phyloP scores from a whole-genome alignment of 306 rosid species.

The Fragaria nilgerrensis region DNA sequence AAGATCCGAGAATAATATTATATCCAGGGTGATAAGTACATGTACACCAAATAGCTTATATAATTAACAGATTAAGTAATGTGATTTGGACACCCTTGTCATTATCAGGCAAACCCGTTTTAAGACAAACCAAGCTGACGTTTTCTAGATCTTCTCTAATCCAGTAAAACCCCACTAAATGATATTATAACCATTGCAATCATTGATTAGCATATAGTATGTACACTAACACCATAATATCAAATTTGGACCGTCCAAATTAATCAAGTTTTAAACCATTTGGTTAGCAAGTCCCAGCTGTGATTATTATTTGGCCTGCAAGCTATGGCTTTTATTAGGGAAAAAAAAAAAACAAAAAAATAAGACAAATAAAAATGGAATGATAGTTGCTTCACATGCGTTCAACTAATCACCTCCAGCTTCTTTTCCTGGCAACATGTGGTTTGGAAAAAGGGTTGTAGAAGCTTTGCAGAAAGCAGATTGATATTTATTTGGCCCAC shows the following conservation, averaged over 20 bases:
- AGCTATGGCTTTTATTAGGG: not conserved
- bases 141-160: not conserved
- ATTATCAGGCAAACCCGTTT: not conserved
- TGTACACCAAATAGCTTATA: not conserved
- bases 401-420: constrained; percentile 7
- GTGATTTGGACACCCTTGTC: constrained; percentile 10
- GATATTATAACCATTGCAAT: not conserved
- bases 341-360: no score
- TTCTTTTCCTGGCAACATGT: constrained; percentile 16
- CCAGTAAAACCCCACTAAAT: not conserved
- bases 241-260: not conserved
- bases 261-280: not conserved
- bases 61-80: not conserved
- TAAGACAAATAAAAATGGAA: no score
- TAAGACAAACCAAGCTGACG: not conserved
- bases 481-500: constrained; percentile 1
- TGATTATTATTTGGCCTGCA: not conserved
- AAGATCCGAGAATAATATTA: not conserved
- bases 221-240: not conserved
- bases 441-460: not conserved
- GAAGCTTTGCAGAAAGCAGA: not conserved
- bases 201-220: not conserved
- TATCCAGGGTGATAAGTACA: not conserved
- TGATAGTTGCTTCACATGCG: constrained; percentile 16
- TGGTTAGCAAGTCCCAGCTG: not conserved